Evolutionary conservation across 2,329 filamentous ascomycete genomes (phyloP), one percentile per base, ranked within the genome.

Genomic region (Aureobasidium subglaciale): DNA sequence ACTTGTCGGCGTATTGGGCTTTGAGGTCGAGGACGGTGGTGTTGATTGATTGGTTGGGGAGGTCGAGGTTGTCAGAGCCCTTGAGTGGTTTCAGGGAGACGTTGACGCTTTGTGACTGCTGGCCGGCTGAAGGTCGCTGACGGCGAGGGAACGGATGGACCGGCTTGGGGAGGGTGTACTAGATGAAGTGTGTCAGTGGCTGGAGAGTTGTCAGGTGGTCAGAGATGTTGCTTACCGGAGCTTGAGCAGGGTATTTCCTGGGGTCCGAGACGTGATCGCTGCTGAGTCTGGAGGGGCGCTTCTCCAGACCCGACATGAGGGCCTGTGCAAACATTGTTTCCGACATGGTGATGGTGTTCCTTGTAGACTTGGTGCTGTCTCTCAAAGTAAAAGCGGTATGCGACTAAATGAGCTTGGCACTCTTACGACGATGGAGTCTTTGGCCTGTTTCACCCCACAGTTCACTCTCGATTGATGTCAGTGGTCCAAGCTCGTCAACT

Each of bases 261-360:
- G 89, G 84, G 67, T 96, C 89, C 72, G 92, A 88, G 70, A 95
- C 85, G 82, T 96, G 87, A 71, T 97, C 90, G 61, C 88, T 78
- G n/a, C 86, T 84, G 60, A 97, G 81, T 76, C 91, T 95, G 64
- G 84, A 71, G 7, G 90, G 87, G 48, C 86, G 84, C 59, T 84
- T 81, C 72, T 95, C 90, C 60, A 97, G 82, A 20, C 83, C 81
- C 52, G 84, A 77, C 63, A 99, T 84, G 72, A 95, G 96, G 29
- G 83, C 79, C 72, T 87, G 90, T 63, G 90, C 87, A 71, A 96
- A 97, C 49, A 83, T 76, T 59, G 91, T 73, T 79, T 96, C 91
- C 29, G 61, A 61, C 61, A 63, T 64, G 64, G 9, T 49, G 6
- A 1, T 15, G 20, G 2, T 32, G 15, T 37, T 35, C 22, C 10